Evolutionary conservation across 495 filamentous ascomycete species (phyloP), one percentile per base, ranked within the genome.

Genomic region (Penicillium waksmanii): DNA sequence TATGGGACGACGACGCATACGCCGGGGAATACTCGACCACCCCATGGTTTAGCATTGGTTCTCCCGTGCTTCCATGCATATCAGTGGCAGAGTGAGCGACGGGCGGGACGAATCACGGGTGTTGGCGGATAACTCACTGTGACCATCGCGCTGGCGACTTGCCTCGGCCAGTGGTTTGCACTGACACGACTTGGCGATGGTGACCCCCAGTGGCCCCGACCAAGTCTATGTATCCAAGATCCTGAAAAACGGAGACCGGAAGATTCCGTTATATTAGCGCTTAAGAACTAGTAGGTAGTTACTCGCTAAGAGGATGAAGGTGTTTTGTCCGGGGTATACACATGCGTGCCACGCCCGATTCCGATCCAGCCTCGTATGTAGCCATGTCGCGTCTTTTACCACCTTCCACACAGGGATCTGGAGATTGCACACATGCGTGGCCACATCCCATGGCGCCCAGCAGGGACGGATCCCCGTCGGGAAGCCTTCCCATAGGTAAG

Each of bases 61-160:
- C 67, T 74, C 61, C 67, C 71, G 67, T 55, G 56, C 61, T 74
- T 72, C 69, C 57, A 74, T 74, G 71, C 67, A 70, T 67, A 60
- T 63, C 58, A 62, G 36, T 61, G 57, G 56, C 51, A 65, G 62
- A 65, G 62, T 55, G 55, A 61, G 61, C 61, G 62, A 65, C 55
- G 52, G 57, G 42, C 23, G 15, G 43, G n/a, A 43, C 52, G 46
- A 61, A 61, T 56, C 53, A 56, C 34, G 46, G 52, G 25, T 27
- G 34, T 17, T 35, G 33, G 18, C n/a, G 9, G 46, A 21, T 34
- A 19, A 55, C 42, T 42, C 48, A 7, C 27, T 4, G 27, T 5
- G 27, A 5, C 27, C 8, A 31, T 31, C 27, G 8, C 27, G 27
- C 27, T 9, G 27, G 27, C 6, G 27, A 31, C 6, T 12, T 48